These are phyloP conservation scores for Poteriospumella lacustris DNA, from an alignment of 108 stramenopile species.

Conservation along the genomic window DNA sequence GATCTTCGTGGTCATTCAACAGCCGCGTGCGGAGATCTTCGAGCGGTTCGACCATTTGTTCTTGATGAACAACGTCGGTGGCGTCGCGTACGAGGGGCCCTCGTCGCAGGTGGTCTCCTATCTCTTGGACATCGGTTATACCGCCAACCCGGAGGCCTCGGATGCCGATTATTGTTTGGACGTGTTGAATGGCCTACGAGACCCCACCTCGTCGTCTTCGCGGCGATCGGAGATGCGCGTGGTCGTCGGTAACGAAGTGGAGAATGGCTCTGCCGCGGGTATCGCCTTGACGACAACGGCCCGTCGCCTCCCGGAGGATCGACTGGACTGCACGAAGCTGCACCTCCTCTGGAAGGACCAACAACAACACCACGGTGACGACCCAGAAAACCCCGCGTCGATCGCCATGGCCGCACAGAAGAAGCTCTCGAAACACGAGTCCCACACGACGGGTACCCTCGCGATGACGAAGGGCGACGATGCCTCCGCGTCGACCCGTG, in stretches of 20 bases:
- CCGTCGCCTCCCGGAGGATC: too few species aligned
- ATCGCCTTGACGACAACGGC: too few species aligned
- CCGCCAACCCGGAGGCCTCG: neutral
- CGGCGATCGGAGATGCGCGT: too few species aligned
- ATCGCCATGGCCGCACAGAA: too few species aligned
- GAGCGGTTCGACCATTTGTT: conserved; percentile 68
- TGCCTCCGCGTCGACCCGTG: neutral
- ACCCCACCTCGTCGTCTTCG: neutral
- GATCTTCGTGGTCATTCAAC: conserved; percentile 77
- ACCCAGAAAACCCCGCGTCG: neutral
- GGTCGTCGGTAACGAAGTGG: too few species aligned
- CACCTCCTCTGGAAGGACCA: neutral
- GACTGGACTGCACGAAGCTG: neutral
- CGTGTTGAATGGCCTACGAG: neutral
- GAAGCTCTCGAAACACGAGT: neutral
- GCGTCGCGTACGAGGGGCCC: neutral
- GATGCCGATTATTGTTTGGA: neutral
- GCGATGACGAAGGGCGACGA: neutral
- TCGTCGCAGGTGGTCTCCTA: neutral
- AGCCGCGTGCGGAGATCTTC: conserved; percentile 75
- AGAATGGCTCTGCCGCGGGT: too few species aligned
- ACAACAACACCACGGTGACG: neutral
- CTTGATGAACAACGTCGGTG: neutral
- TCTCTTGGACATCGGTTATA: neutral
- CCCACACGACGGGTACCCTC: neutral